Evolutionary conservation across 345 rosid genomes (phyloP).

Genomic region (Angophora floribunda): DNA sequence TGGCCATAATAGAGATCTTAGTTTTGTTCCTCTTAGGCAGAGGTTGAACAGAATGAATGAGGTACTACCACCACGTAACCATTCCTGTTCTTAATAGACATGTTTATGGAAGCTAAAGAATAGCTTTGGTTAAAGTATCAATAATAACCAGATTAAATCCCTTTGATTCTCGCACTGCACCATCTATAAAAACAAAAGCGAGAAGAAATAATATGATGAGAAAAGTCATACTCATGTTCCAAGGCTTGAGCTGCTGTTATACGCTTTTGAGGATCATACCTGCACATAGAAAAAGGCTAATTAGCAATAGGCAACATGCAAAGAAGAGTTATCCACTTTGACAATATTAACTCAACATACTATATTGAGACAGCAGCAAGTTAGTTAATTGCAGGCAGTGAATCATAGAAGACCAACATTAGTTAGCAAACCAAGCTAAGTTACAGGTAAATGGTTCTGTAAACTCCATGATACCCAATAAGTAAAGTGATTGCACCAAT

Average conservation of each 20-base stretch:
- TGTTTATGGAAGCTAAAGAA: not conserved
- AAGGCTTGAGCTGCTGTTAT: conserved; percentile 97
- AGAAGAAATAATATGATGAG: not conserved
- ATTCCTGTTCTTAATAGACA: not conserved
- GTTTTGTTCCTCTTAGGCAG: not conserved
- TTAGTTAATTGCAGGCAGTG: not conserved
- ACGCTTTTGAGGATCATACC: conserved; percentile 81
- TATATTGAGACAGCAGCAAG: not conserved
- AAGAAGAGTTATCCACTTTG: not conserved
- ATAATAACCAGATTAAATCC: not conserved
- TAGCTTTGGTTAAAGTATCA: not conserved
- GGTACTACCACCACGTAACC: not conserved
- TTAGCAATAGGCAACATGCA: not conserved
- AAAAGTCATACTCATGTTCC: conserved; percentile 59
- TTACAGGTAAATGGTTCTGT: not conserved
- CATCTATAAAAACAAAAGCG: not conserved
- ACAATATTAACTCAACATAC: not conserved
- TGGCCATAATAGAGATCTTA: not conserved
- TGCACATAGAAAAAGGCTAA: not conserved
- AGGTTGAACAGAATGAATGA: not conserved
- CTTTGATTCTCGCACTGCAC: not conserved
- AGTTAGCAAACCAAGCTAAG: not conserved
- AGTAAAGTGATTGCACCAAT: not conserved
- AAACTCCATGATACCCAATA: not conserved
- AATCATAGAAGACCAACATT: not conserved